Evolutionary conservation across 2,329 filamentous ascomycete species (phyloP).

Genomic region (Myriosclerotinia curreyana): DNA sequence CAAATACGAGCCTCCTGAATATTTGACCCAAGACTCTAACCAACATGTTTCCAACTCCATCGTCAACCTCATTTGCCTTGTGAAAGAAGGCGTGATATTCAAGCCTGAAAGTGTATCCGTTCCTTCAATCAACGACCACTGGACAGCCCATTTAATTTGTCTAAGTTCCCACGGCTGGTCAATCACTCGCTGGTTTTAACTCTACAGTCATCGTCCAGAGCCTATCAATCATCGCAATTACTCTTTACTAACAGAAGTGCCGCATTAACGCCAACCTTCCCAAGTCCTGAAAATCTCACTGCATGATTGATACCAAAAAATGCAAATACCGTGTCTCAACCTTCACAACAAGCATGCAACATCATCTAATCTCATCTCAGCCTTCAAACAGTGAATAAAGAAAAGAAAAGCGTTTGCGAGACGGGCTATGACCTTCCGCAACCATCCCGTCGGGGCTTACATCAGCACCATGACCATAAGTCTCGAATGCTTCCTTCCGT

Average conservation of each 20-base stretch:
- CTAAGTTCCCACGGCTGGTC: not conserved
- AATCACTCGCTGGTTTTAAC: not conserved
- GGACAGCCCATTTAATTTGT: not conserved
- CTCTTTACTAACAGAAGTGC: not conserved
- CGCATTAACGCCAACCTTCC: not conserved
- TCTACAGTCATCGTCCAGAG: not conserved
- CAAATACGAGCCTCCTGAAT: conserved; percentile 2
- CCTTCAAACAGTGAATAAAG: conserved; percentile 7
- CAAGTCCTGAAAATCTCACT: conserved; percentile 11
- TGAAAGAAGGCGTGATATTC: not conserved
- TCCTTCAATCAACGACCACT: not conserved
- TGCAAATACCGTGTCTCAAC: conserved; percentile 1
- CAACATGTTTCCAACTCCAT: conserved; percentile 8
- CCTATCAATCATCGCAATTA: not conserved
- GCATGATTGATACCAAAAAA: not conserved
- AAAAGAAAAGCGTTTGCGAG: not conserved
- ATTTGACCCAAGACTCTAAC: not conserved
- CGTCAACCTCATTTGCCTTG: not conserved
- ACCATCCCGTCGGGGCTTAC: conserved; percentile 7
- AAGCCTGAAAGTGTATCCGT: not conserved
- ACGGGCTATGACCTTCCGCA: conserved; percentile 10
- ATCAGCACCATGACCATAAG: conserved; percentile 1
- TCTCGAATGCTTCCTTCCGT: not conserved
- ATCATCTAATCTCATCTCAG: not conserved
- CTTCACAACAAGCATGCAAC: not conserved